Conservation (phyloP, 208 protist species). For the Tritrichomonas musculus region DNA sequence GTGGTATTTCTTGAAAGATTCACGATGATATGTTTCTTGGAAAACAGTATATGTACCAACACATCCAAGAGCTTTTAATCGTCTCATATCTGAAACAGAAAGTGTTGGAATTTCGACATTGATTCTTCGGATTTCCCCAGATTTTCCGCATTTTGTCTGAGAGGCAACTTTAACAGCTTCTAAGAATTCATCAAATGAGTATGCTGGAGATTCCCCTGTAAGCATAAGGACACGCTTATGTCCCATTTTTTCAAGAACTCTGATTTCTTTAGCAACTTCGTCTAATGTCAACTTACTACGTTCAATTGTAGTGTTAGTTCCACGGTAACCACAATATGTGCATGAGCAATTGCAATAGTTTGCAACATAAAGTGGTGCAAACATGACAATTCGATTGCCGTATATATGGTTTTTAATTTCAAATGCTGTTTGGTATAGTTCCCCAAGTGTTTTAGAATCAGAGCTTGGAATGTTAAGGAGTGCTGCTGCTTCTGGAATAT, state of each 20-base stretch:
- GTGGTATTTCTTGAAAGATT: slow-evolving; percentile 52
- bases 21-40: slow-evolving; percentile 57
- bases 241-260: slow-evolving; percentile 46
- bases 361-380: slow-evolving; percentile 55
- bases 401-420: slow-evolving; percentile 53
- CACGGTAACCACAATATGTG: slow-evolving; percentile 53
- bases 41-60: slow-evolving; percentile 57
- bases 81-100: slow-evolving; percentile 48
- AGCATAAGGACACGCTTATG: slow-evolving; percentile 53
- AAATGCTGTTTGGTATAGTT: slow-evolving; percentile 46
- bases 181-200: slow-evolving; percentile 57
- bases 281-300: slow-evolving; percentile 45
- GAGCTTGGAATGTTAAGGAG: slow-evolving; percentile 45
- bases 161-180: slow-evolving; percentile 39
- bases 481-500: slow-evolving; percentile 43
- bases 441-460: slow-evolving; percentile 31
- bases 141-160: slow-evolving; percentile 39
- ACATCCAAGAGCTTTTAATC: slow-evolving; percentile 50
- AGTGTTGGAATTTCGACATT: slow-evolving; percentile 58
- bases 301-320: slow-evolving; percentile 47
- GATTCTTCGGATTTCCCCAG: slow-evolving; percentile 52
- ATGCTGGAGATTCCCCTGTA: slow-evolving; percentile 52
- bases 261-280: slow-evolving; percentile 47
- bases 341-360: slow-evolving; percentile 55
- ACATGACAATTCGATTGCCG: slow-evolving; percentile 56